Evolutionary conservation across 441 rosid species (phyloP).

Genomic region (Gossypium gossypioides): DNA sequence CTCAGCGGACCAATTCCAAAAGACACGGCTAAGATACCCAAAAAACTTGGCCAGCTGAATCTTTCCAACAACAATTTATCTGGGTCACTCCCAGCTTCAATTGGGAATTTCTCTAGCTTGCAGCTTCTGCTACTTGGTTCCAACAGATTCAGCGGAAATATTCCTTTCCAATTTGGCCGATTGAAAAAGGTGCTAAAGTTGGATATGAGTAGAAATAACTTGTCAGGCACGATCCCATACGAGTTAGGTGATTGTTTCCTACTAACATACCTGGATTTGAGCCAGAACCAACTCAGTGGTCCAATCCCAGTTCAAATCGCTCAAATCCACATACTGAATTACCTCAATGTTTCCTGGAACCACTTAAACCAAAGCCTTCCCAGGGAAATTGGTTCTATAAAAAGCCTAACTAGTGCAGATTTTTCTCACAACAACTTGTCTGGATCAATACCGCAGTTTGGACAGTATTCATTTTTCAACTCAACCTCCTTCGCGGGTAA

Average conservation of each 20-base stretch:
- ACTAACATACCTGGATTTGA: constrained; percentile 61
- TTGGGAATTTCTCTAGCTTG: constrained; percentile 52
- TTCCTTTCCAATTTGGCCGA: constrained; percentile 51
- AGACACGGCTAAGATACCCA: constrained; percentile 20
- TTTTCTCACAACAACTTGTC: constrained; percentile 77
- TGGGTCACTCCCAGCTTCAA: constrained; percentile 50
- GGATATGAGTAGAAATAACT: constrained; percentile 60
- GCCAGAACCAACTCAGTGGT: constrained; percentile 71
- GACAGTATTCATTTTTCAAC: constrained; percentile 69
- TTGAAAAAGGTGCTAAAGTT: constrained; percentile 44
- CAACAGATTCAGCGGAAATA: constrained; percentile 47
- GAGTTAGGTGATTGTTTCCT: constrained; percentile 52
- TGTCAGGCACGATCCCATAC: constrained; percentile 53
- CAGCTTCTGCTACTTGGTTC: constrained; percentile 48
- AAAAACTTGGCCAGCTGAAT: constrained; percentile 51
- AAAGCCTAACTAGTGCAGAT: constrained; percentile 69
- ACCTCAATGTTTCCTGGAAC: constrained; percentile 73
- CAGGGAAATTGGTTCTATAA: constrained; percentile 49
- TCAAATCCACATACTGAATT: constrained; percentile 52
- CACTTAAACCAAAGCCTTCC: constrained; percentile 51
- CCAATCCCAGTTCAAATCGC: constrained; percentile 54
- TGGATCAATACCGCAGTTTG: constrained; percentile 61
- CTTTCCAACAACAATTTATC: constrained; percentile 61
- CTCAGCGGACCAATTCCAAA: constrained; percentile 39
- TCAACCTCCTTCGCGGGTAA: constrained; percentile 66